Evolutionary conservation across 345 rosid genomes (phyloP).

Genomic region (Eucalyptus cladocalyx): DNA sequence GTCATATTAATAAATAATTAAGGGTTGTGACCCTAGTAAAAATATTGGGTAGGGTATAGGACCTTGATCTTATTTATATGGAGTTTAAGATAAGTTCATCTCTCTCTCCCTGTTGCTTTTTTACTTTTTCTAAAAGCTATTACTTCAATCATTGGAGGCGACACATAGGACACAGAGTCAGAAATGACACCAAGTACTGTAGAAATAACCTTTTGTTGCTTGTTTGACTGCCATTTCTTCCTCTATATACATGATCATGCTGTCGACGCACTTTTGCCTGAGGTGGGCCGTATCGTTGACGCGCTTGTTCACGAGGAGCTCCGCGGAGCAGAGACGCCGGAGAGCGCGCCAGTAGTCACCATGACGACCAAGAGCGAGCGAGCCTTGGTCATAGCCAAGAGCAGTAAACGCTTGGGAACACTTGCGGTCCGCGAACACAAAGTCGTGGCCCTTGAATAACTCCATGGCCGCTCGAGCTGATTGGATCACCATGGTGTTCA

Average conservation of each 20-base stretch:
- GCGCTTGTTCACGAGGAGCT: background rate
- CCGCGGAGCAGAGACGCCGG: background rate
- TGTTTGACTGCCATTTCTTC: background rate
- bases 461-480: background rate
- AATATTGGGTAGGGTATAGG: background rate
- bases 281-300: background rate
- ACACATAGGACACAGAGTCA: background rate
- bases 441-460: background rate
- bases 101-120: background rate
- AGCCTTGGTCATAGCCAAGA: background rate
- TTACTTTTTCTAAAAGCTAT: too few relatives aligned
- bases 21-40: too few relatives aligned
- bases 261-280: background rate
- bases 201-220: background rate
- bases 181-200: accelerated
- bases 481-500: background rate
- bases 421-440: background rate
- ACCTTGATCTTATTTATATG: background rate
- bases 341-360: background rate
- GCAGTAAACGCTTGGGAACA: background rate
- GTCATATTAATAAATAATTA: too few relatives aligned
- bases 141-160: too few relatives aligned
- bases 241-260: background rate
- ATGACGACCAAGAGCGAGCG: background rate
- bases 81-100: background rate